Percentiles rank a stretch among this genome's conserved stretches.
Conservation (phyloP, 2,329 filamentous ascomycete species). For the Ascochyta lentis region DNA sequence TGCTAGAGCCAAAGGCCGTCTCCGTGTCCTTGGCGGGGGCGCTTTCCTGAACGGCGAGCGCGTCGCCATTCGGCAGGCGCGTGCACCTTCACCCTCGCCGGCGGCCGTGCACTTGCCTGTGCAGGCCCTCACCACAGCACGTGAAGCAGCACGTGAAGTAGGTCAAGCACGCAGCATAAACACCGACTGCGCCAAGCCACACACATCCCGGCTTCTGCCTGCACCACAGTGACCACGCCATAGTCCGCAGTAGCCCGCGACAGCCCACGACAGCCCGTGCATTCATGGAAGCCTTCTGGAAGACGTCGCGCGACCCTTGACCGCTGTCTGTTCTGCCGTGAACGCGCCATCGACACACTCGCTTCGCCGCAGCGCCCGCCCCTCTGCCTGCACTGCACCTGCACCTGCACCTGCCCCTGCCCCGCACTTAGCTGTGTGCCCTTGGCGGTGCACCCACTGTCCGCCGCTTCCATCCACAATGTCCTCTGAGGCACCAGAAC, state of each 20-base stretch:
- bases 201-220: constrained; percentile 9
- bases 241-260: neutral
- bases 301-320: constrained; percentile 31
- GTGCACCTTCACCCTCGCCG: constrained; percentile 7
- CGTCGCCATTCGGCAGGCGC: constrained; percentile 19
- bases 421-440: constrained; percentile 11
- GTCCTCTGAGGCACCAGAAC: constrained; percentile 22
- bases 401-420: constrained; percentile 33
- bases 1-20: constrained; percentile 2
- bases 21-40: constrained; percentile 8
- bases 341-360: constrained; percentile 19
- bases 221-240: neutral
- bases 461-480: constrained; percentile 15
- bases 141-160: constrained; percentile 42
- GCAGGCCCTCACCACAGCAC: constrained; percentile 12
- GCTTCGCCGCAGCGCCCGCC: constrained; percentile 28
- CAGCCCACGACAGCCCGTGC: constrained; percentile 20
- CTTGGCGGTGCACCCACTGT: neutral
- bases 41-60: constrained; percentile 17
- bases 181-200: constrained; percentile 1
- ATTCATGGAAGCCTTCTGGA: constrained; percentile 37
- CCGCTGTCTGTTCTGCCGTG: constrained; percentile 19
- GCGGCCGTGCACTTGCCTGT: neutral
- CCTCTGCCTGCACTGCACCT: constrained; percentile 33
- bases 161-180: constrained; percentile 3